phyloP scores from a whole-genome alignment of 1,284 basidiomycete species.

The Thecaphora thlaspeos region DNA sequence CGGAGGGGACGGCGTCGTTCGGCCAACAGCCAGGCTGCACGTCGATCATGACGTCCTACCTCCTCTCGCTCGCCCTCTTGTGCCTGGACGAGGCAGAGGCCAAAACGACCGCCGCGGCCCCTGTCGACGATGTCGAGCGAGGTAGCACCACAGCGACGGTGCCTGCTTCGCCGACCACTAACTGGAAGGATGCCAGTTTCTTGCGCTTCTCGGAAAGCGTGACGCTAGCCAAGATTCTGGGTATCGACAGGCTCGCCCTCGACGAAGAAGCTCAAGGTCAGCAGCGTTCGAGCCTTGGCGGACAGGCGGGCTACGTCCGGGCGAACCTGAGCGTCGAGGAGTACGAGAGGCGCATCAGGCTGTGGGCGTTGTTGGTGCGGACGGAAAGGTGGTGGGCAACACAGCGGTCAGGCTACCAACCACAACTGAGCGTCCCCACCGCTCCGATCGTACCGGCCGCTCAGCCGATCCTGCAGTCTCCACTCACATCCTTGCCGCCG shows the following conservation, averaged over 20 bases:
- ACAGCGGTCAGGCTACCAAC: conserved; percentile 10
- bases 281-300: too few species aligned
- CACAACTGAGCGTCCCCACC: conserved; percentile 11
- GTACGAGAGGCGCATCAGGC: conserved; percentile 7
- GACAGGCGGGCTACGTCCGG: too few species aligned
- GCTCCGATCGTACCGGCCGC: too few species aligned
- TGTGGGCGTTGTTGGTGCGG: conserved; percentile 30
- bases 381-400: conserved; percentile 36
- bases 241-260: conserved; percentile 14
- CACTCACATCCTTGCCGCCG: too few species aligned
- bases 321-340: too few species aligned
- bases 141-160: conserved; percentile 1
- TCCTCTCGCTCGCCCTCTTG: conserved; percentile 31
- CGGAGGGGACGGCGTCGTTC: conserved; percentile 10
- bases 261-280: neutral
- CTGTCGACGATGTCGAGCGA: too few species aligned
- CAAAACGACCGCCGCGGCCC: neutral
- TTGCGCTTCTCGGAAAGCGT: conserved; percentile 36
- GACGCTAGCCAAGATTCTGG: conserved; percentile 36
- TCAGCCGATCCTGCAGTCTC: too few species aligned
- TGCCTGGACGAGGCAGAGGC: conserved; percentile 12
- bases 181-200: conserved; percentile 23
- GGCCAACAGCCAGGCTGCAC: conserved; percentile 26
- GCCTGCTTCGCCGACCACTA: conserved; percentile 5
- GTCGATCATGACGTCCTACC: conserved; percentile 26